Base-by-base conservation (phyloP, 495 filamentous ascomycete genomes). In the Daldinia childiae region DNA sequence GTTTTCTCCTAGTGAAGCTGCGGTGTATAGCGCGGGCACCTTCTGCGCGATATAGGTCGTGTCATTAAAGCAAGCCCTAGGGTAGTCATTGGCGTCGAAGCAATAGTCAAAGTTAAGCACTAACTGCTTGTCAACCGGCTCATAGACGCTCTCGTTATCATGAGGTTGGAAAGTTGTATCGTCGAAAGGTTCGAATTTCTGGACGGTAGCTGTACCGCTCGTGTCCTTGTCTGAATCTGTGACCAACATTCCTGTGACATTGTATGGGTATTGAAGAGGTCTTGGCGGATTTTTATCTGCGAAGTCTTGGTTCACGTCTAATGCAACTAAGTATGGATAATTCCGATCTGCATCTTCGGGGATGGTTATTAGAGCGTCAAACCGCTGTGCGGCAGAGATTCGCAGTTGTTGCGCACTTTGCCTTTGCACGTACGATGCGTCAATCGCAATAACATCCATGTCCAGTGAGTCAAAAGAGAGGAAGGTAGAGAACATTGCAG, bases 1-100 rank as follows among this genome's bases (percentile, higher is more conserved):
- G 27, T 82, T 73, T 1, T 83, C 67, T 6, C 90, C 90, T 2
- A 90, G 82, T 0, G 90, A 88, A 9, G 92, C 79, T 1, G 86
- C 92, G 0, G 90, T 89, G 81, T 92, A 97, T 6, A 97, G 80
- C 0, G 91, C 89, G 0, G 93, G 93, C 0, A 96, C 93, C 69
- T 90, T 89, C 56, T 92, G 92, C 26, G 59, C 61, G 43, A 92
- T 87, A 73, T 92, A 97, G 45, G 90, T 90, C 51, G 90, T 82
- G 71, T 89, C 86, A 76, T 95, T 95, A 80, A 97, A 88, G 76
- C 92, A 92, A 11, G 92, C 90, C 50, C 82, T 88, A 66, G 90
- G 90, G 56, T 88, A 88, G 4, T 85, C 86, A 45, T 91, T 91
- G 69, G 86, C 80, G 32, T 87, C 87, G 8, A 86, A 69, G 52